Conservation (phyloP, 1,139 yeast genomes). For the Kluyveromyces marxianus region DNA sequence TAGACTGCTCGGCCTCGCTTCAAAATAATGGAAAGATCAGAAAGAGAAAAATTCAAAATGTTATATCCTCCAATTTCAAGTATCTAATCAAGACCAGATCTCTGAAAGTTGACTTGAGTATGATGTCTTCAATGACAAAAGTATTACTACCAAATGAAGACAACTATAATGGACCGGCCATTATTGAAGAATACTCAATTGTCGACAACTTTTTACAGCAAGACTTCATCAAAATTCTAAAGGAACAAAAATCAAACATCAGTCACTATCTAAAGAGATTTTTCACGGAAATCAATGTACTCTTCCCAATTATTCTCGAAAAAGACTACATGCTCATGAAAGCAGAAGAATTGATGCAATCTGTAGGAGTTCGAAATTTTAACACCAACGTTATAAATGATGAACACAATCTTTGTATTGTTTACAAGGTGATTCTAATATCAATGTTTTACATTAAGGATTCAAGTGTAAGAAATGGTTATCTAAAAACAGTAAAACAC, state of each 20-base stretch:
- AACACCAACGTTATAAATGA: conserved; percentile 7
- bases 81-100: conserved; percentile 3
- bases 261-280: conserved; percentile 3
- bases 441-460: conserved; percentile 7
- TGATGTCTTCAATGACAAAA: conserved; percentile 4
- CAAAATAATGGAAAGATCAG: background rate
- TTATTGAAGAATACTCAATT: conserved; percentile 8
- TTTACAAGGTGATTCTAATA: conserved; percentile 6
- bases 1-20: conserved; percentile 1
- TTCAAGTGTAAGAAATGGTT: conserved; percentile 1
- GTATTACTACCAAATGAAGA: conserved; percentile 5
- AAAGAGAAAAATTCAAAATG: conserved; percentile 1
- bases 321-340: conserved; percentile 6
- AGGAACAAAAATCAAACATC: conserved; percentile 5
- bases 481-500: conserved; percentile 5
- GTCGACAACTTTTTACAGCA: conserved; percentile 7
- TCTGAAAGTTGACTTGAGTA: conserved; percentile 3
- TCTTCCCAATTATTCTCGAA: conserved; percentile 6
- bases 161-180: conserved; percentile 7
- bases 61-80: conserved; percentile 3
- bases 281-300: conserved; percentile 5
- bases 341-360: conserved; percentile 4
- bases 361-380: conserved; percentile 4
- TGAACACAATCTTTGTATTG: conserved; percentile 7
- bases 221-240: conserved; percentile 6